Evolutionary conservation across 2,329 filamentous ascomycete genomes (phyloP).

Genomic region (Calonectria hawksworthii): DNA sequence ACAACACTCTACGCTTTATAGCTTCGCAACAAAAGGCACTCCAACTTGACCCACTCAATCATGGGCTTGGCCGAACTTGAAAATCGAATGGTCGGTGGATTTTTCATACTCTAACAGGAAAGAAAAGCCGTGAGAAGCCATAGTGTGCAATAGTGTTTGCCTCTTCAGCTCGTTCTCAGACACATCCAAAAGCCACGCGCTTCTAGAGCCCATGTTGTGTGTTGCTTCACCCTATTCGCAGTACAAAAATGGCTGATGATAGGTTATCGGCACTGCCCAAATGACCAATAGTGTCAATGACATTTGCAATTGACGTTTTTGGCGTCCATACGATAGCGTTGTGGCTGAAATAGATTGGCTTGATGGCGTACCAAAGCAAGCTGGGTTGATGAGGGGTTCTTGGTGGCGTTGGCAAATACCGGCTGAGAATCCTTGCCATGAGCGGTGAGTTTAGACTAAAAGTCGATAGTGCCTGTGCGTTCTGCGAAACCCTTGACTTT

Average conservation of each 20-base stretch:
- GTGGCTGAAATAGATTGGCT: background rate
- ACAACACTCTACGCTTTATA: background rate
- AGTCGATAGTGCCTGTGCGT: background rate
- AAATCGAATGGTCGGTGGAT: background rate
- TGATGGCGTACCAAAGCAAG: background rate
- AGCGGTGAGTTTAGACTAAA: background rate
- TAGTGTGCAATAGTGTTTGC: background rate
- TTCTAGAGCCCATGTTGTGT: background rate
- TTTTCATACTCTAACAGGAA: background rate
- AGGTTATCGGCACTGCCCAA: background rate
- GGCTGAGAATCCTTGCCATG: background rate
- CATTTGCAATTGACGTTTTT: background rate
- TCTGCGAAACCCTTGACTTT: background rate
- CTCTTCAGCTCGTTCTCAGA: background rate
- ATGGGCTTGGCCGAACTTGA: background rate
- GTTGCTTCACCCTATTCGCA: background rate
- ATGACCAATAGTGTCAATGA: background rate
- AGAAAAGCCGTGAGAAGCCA: background rate
- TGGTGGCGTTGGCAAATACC: background rate
- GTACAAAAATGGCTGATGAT: background rate
- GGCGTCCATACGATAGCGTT: no score
- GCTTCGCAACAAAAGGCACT: background rate
- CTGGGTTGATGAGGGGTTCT: background rate
- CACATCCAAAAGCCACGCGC: background rate
- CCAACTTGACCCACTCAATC: background rate